These are phyloP conservation scores for Chlorella variabilis DNA, from an alignment of 163 green algal genomes.

Conservation along the genomic window DNA sequence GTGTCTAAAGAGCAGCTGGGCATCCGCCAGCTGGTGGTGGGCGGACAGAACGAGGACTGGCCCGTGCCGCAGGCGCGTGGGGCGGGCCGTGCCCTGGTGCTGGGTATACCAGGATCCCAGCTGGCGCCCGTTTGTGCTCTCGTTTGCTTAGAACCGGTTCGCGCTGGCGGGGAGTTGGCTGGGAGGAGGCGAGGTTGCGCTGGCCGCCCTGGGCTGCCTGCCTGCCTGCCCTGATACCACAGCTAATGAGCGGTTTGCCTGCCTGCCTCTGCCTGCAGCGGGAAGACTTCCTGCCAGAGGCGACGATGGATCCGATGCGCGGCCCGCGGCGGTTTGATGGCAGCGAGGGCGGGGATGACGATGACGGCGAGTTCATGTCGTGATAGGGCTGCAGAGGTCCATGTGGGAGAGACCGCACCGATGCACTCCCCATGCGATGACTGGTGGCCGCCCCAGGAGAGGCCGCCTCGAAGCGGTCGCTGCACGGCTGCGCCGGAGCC, in stretches of 20 bases:
- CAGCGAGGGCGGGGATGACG: background rate
- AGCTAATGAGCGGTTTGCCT: too few relatives aligned
- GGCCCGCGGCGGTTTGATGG: constrained; percentile 46
- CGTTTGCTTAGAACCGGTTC: too few relatives aligned
- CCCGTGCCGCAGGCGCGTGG: constrained; percentile 40
- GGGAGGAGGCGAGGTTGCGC: too few relatives aligned
- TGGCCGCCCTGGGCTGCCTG: too few relatives aligned
- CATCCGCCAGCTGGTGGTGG: constrained; percentile 65
- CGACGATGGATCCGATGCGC: constrained; percentile 71
- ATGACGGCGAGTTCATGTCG: background rate
- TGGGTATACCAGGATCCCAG: background rate
- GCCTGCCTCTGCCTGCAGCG: background rate
- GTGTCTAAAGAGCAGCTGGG: constrained; percentile 79
- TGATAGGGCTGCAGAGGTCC: background rate
- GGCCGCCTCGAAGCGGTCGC: too few relatives aligned
- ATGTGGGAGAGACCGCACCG: background rate
- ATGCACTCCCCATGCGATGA: background rate
- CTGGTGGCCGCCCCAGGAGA: too few relatives aligned
- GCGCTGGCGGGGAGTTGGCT: too few relatives aligned
- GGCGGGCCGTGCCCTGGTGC: background rate
- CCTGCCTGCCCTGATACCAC: too few relatives aligned
- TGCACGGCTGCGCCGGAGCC: too few relatives aligned
- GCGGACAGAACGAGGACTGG: constrained; percentile 76
- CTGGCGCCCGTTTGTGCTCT: too few relatives aligned
- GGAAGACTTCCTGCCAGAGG: constrained; percentile 43